Conservation (phyloP, 2,329 filamentous ascomycete genomes). For the Ilyonectria destructans region DNA sequence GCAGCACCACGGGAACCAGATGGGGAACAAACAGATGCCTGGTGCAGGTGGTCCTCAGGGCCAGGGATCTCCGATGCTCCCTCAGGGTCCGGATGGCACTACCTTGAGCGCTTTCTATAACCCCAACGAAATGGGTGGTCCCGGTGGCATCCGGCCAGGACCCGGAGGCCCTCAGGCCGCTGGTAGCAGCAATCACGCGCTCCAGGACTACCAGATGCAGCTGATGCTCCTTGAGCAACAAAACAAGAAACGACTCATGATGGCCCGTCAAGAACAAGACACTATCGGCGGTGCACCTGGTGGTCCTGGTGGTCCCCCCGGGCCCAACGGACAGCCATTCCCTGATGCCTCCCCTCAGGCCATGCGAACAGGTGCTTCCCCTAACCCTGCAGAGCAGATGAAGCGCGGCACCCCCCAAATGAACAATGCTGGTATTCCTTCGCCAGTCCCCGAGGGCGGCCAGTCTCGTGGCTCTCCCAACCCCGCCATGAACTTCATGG, state of each 20-base stretch:
- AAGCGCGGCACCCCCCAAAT: conserved; percentile 86
- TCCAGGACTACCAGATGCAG: conserved; percentile 93
- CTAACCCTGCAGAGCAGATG: conserved; percentile 85
- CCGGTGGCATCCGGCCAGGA: conserved; percentile 72
- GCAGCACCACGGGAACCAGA: conserved; percentile 85
- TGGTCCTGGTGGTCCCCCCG: conserved; percentile 68
- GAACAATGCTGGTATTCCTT: conserved; percentile 78
- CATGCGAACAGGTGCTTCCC: conserved; percentile 79
- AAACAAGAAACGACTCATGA: conserved; percentile 88
- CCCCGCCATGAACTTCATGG: conserved; percentile 75
- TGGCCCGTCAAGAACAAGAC: conserved; percentile 87
- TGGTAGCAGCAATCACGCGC: conserved; percentile 80
- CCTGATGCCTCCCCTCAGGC: conserved; percentile 80
- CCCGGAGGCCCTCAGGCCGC: conserved; percentile 64
- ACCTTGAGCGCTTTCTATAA: conserved; percentile 76
- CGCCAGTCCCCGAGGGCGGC: conserved; percentile 78
- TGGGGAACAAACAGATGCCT: conserved; percentile 86
- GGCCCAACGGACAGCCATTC: conserved; percentile 76
- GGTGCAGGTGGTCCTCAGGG: conserved; percentile 80
- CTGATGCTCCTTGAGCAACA: conserved; percentile 90
- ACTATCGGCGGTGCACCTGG: conserved; percentile 65
- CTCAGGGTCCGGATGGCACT: conserved; percentile 77
- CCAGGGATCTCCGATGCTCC: conserved; percentile 89
- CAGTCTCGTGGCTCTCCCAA: conserved; percentile 79
- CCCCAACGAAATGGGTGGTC: conserved; percentile 71